phyloP scores from a whole-genome alignment of 345 rosid species.

The Sonneratia alba region DNA sequence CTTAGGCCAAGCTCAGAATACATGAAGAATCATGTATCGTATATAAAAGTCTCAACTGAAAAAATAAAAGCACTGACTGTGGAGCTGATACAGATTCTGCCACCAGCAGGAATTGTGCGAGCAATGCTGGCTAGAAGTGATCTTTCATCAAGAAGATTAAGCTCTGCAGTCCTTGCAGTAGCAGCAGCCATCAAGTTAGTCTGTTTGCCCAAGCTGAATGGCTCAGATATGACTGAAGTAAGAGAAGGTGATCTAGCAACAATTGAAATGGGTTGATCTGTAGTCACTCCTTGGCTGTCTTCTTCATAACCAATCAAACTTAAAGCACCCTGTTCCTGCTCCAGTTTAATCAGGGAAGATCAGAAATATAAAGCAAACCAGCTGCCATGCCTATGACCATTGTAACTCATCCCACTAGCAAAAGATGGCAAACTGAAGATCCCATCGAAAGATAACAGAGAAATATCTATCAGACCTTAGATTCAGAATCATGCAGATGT shows the following conservation, averaged over 20 bases:
- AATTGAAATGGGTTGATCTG: constrained; percentile 31
- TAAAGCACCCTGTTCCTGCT: constrained; percentile 38
- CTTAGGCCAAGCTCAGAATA: background rate
- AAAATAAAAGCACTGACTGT: constrained; percentile 42
- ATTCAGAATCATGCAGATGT: constrained; percentile 36
- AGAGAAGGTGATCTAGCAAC: constrained; percentile 12
- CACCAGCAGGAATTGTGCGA: constrained; percentile 95
- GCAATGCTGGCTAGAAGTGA: constrained; percentile 81
- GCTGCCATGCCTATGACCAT: background rate
- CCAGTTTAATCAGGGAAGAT: constrained; percentile 10
- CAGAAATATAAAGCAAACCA: constrained; percentile 7
- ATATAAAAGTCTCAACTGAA: background rate
- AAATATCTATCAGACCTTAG: constrained; percentile 34
- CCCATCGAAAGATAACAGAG: background rate
- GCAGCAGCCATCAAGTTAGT: constrained; percentile 14
- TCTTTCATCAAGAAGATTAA: constrained; percentile 70
- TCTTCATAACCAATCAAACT: constrained; percentile 26
- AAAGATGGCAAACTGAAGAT: constrained; percentile 1
- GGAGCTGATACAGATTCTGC: constrained; percentile 74
- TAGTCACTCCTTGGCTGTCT: constrained; percentile 34
- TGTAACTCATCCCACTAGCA: constrained; percentile 6
- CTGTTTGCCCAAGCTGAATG: constrained; percentile 29
- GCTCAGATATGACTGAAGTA: constrained; percentile 32
- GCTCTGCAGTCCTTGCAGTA: constrained; percentile 36
- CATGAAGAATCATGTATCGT: background rate